These are phyloP conservation scores for Agaricus subrufescens DNA, from an alignment of 768 basidiomycete species.

Conservation along the genomic window DNA sequence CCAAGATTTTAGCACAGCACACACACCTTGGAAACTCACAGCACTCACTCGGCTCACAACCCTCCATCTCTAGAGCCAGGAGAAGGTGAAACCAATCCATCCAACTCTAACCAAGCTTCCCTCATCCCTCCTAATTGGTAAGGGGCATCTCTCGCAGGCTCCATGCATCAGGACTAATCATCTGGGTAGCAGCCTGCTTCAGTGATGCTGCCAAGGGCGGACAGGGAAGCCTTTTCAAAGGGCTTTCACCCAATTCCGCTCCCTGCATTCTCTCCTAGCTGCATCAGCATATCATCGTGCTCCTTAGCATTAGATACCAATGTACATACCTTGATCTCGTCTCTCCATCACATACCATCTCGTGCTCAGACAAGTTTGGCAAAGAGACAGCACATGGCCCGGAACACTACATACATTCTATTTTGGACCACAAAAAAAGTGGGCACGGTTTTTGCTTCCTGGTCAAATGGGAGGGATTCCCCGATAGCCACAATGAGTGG, in stretches of 20 bases:
- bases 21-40: slow-evolving; percentile 1
- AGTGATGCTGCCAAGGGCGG: neutral
- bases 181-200: neutral
- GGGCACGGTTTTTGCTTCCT: too few species aligned
- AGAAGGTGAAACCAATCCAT: neutral
- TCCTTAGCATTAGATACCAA: too few species aligned
- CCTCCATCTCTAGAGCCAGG: neutral
- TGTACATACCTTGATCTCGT: too few species aligned
- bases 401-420: too few species aligned
- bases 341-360: too few species aligned
- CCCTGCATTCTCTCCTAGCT: too few species aligned
- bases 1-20: slow-evolving; percentile 15
- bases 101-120: neutral
- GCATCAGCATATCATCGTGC: too few species aligned
- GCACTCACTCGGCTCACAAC: too few species aligned
- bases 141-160: neutral
- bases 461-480: too few species aligned
- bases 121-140: neutral
- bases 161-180: neutral
- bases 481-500: too few species aligned
- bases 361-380: neutral
- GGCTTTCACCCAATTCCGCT: neutral
- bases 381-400: slow-evolving; percentile 2
- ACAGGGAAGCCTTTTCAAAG: neutral
- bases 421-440: too few species aligned